Percentiles rank a stretch among this genome's conserved stretches.
phyloP scores from a whole-genome alignment of 2,329 filamentous ascomycete species.

The Xylariaceae sp. region DNA sequence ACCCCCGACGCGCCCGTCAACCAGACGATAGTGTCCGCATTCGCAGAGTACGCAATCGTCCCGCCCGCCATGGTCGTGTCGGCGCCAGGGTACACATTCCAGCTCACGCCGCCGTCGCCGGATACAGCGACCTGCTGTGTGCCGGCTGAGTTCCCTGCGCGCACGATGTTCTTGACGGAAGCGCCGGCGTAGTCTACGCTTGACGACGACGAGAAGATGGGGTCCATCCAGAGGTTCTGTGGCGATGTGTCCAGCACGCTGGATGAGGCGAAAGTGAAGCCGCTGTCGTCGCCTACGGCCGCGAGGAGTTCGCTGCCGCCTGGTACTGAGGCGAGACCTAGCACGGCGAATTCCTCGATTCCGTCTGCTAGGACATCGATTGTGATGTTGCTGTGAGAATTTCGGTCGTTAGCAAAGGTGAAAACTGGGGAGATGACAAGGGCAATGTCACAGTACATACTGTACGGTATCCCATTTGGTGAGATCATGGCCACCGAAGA shows the following conservation, averaged over 20 bases:
- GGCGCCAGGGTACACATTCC: conserved; percentile 43
- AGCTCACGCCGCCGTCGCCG: conserved; percentile 44
- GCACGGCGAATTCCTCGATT: conserved; percentile 49
- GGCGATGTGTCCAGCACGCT: conserved; percentile 39
- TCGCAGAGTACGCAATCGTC: conserved; percentile 45
- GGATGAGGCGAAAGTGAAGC: conserved; percentile 42
- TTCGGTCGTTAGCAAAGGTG: neutral
- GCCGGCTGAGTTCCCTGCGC: conserved; percentile 42
- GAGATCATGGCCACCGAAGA: conserved; percentile 50
- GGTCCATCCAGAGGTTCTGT: conserved; percentile 40
- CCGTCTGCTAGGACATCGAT: conserved; percentile 48
- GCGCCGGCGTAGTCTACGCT: conserved; percentile 47
- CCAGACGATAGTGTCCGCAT: conserved; percentile 46
- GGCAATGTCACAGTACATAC: neutral
- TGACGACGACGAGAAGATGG: conserved; percentile 41
- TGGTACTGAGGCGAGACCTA: conserved; percentile 43
- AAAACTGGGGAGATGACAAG: neutral
- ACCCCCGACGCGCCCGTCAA: conserved; percentile 39
- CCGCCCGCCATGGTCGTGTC: conserved; percentile 41
- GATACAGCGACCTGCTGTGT: conserved; percentile 44
- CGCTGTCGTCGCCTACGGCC: conserved; percentile 47
- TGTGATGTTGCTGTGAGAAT: conserved; percentile 36
- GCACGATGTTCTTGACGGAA: conserved; percentile 41
- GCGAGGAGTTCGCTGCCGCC: conserved; percentile 47
- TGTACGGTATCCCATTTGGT: conserved; percentile 45